Base-by-base conservation (phyloP, 2,329 filamentous ascomycete species). In the Ceratocystis cacaofunesta region DNA sequence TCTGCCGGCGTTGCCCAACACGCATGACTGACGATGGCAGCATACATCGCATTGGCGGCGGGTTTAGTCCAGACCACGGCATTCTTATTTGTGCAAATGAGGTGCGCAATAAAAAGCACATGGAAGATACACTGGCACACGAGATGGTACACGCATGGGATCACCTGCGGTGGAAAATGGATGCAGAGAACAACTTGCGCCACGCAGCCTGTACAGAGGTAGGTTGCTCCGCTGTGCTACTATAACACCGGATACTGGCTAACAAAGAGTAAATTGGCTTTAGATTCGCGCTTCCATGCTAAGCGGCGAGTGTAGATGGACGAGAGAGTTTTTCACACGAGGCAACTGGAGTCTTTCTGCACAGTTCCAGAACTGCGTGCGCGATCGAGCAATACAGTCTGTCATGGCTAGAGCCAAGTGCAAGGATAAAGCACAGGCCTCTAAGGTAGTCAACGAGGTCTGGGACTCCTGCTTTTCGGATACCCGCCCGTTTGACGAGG, bases 111-210 rank as follows among this genome's bases (percentile, higher is more conserved):
- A 79, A 85, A 66, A 85, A 86, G 41, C 90, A 96, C 73, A 75
- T 96, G 70, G 94, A 99, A 77, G 94, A 99, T 74, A 96, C 92
- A 10, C 79, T 99, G 72, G 87, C 92, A 32, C 94, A 99, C 75
- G 94, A 99, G 78, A 95, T 99, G 90, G 88, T 99, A 64, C 94
- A 99, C 75, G 92, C 92, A 0, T 97, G 91, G 80, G 94, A 99
- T 74, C 88, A 95, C 74, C 73, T 97, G 70, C 79, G 92, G 69
- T 99, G 90, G 79, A 94, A 96, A 76, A 85, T 96, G 57, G 87
- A 97, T 72, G 89, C 88, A 78, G 79, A 81, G 70, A 89, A 78
- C 78, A 79, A 90, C 74, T 74, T 99, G 75, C 85, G 86, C 74
- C 94, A 99, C 76, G 89, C 92, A 44, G 94, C 94, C 65, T 99